Evolutionary conservation across 1,139 yeast genomes (phyloP).

Genomic region (Suhomyces kunorum): DNA sequence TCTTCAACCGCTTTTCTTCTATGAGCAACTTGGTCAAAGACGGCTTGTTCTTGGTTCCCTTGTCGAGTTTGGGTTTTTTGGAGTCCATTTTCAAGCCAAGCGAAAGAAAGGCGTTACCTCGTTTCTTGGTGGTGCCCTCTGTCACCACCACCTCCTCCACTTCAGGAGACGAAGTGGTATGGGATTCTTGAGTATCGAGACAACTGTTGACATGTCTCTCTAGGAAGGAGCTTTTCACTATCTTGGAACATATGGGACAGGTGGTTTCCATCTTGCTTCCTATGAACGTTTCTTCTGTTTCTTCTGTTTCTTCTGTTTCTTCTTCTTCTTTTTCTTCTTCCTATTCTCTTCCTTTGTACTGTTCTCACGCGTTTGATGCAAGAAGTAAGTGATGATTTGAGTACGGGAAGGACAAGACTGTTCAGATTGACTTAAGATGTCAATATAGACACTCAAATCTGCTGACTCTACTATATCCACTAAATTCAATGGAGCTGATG

Average conservation of each 20-base stretch:
- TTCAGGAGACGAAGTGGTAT: conserved; percentile 1
- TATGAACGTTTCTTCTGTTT: neutral
- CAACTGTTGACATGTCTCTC: conserved; percentile 47
- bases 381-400: no score
- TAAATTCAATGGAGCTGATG: no score
- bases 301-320: neutral
- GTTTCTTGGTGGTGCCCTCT: conserved; percentile 8
- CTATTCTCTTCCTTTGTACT: neutral
- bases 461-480: no score
- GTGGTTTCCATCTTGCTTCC: conserved; percentile 18
- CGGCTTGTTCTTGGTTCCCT: conserved; percentile 11
- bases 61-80: conserved; percentile 18
- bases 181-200: conserved; percentile 28
- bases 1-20: conserved; percentile 10
- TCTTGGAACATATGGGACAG: conserved; percentile 42
- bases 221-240: conserved; percentile 25
- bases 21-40: conserved; percentile 13
- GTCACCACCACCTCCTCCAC: conserved; percentile 9
- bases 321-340: no score
- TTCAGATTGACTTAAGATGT: no score
- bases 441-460: no score
- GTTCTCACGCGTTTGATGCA: no score
- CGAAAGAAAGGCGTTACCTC: conserved; percentile 28
- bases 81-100: conserved; percentile 35
- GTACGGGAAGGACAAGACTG: no score